phyloP scores from a whole-genome alignment of 1,139 yeast species.

The Waltiozyma sp. region DNA sequence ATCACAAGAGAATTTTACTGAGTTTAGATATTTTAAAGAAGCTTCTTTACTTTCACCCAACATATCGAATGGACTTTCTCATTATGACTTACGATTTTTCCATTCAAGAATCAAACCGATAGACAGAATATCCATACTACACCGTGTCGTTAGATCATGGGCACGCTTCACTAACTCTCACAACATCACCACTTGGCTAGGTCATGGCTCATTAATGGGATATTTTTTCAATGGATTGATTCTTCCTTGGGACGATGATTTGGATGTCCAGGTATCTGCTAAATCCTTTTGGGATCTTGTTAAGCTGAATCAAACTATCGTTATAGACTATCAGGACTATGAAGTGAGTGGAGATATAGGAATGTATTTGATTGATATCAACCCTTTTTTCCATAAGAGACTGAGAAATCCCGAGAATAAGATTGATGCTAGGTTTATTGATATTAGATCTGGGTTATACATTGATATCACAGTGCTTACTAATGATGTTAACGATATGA shows the following conservation, averaged over 20 bases:
- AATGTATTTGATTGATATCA: constrained; percentile 39
- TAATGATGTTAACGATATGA: constrained; percentile 13
- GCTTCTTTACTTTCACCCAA: constrained; percentile 19
- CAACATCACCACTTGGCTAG: constrained; percentile 42
- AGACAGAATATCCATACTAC: constrained; percentile 34
- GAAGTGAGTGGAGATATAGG: constrained; percentile 24
- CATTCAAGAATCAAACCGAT: constrained; percentile 24
- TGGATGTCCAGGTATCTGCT: constrained; percentile 45
- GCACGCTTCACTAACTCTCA: constrained; percentile 33
- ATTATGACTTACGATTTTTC: constrained; percentile 36
- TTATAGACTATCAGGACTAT: constrained; percentile 26
- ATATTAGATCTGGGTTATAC: constrained; percentile 41
- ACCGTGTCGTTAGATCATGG: constrained; percentile 44
- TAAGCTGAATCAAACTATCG: constrained; percentile 34
- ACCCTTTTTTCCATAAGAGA: constrained; percentile 28
- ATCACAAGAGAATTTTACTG: constrained; percentile 2
- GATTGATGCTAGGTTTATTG: constrained; percentile 54
- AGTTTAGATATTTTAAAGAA: constrained; percentile 22
- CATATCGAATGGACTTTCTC: constrained; percentile 20
- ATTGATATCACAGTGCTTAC: constrained; percentile 42
- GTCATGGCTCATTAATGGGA: constrained; percentile 49
- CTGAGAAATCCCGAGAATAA: constrained; percentile 31
- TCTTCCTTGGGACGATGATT: constrained; percentile 54
- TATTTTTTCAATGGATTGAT: constrained; percentile 53
- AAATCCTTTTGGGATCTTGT: constrained; percentile 28